phyloP scores from a whole-genome alignment of 1,284 basidiomycete genomes.

The Puccinia triticina region DNA sequence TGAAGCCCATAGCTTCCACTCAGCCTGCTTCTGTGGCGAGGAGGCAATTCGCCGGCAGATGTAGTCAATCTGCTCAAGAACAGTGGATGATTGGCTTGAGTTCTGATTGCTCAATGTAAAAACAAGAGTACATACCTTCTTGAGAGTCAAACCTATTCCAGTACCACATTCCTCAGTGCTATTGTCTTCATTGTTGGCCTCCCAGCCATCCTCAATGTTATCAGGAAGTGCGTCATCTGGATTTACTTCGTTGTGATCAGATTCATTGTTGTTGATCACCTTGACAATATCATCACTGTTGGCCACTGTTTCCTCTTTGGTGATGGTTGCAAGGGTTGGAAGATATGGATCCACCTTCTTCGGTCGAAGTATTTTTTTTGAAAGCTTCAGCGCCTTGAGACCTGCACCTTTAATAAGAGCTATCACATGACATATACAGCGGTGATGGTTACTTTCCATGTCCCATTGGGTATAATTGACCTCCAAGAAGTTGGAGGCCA shows the following conservation, averaged over 20 bases:
- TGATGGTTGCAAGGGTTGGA: background rate
- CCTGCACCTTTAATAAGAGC: background rate
- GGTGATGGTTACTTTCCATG: background rate
- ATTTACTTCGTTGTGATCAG: background rate
- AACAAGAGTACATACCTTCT: background rate
- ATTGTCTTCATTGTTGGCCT: background rate
- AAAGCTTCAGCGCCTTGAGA: background rate
- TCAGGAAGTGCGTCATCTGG: background rate
- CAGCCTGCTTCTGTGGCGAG: background rate
- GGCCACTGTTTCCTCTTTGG: background rate
- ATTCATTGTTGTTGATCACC: background rate
- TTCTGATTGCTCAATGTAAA: too few species aligned
- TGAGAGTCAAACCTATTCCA: background rate
- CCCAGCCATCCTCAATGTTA: background rate
- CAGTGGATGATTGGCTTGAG: too few species aligned
- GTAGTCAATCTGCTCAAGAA: background rate
- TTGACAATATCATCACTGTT: background rate
- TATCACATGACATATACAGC: too few species aligned
- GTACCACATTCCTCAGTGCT: background rate
- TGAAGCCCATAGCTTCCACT: background rate
- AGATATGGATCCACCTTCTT: background rate
- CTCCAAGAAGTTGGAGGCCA: background rate
- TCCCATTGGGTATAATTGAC: background rate
- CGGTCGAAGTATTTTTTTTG: background rate
- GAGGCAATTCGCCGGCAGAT: too few species aligned